Base-by-base conservation (phyloP, 495 filamentous ascomycete species). In the Lasiosphaeria ovina region DNA sequence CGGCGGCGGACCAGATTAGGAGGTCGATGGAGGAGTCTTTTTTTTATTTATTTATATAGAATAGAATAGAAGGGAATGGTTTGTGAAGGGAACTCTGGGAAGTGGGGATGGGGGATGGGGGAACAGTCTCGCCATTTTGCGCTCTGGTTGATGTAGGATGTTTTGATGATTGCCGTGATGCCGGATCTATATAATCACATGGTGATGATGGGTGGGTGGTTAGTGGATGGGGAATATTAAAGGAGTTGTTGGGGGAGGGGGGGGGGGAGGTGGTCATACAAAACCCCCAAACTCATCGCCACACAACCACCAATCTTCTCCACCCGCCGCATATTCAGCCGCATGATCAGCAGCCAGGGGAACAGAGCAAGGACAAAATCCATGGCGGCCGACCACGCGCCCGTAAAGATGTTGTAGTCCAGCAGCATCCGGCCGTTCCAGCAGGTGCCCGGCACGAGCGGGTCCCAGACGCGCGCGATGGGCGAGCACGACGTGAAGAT, bases 281-380 rank as follows among this genome's bases (percentile, higher is more conserved):
- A 62, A 6, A 69, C 14, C 6, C 66, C 64, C 52, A 62, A 55
- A 17, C 64, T 64, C 64, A 69, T 69, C 24, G 64, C 66, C 8
- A 62, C 10, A 35, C 54, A 62, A 4, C 67, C 52, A 5, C 66
- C 66, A 6, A 67, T 51, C 57, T 67, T 69, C 47, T 69, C 66
- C 34, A 57, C 63, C 17, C 51, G 34, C 31, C 64, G 54, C 54
- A 69, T 69, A 32, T 60, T 51, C 34, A 69, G 44, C 11, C 38
- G 45, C 38, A 63, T 47, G 34, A 67, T 48, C 12, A 69, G 63
- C 8, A n/a, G 42, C 64, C 66, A 69, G 6, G 66, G 55, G 3
- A 64, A 49, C n/a, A 65, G 8, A 17, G 60, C 64, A 16, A 65
- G 62, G 11, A 61, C 50, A 5, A 67, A 38, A 17, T 67, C 66